Evolutionary conservation across 208 protist genomes (phyloP).

Genomic region (Leptomonas seymouri): DNA sequence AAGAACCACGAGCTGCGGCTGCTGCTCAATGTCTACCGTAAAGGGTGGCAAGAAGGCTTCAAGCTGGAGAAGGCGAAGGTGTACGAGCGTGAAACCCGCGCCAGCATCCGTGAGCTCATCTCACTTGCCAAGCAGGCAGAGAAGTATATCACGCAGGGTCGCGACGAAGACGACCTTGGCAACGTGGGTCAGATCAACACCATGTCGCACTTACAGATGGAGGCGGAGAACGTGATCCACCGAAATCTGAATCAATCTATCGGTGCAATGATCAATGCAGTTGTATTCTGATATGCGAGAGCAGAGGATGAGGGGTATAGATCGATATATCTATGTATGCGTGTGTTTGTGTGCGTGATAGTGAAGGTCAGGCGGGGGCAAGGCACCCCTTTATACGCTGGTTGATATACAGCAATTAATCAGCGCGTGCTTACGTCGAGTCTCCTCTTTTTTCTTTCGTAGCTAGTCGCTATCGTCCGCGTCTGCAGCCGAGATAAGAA

Average conservation of each 20-base stretch:
- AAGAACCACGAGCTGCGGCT: conserved; percentile 99
- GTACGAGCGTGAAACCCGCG: conserved; percentile 66
- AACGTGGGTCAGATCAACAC: conserved; percentile 86
- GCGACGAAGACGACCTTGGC: conserved; percentile 87
- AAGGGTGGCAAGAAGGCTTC: conserved; percentile 98
- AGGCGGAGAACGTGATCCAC: conserved; percentile 78
- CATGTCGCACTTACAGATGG: conserved; percentile 77
- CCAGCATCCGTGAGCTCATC: conserved; percentile 77
- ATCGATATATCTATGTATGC: no score
- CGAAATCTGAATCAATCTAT: conserved; percentile 84
- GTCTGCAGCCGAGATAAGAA: no score
- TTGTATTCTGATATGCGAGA: conserved; percentile 68
- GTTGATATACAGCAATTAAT: no score
- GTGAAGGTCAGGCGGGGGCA: no score
- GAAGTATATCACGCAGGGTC: conserved; percentile 83
- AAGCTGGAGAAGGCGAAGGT: conserved; percentile 76
- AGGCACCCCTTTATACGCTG: no score
- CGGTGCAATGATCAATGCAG: conserved; percentile 87
- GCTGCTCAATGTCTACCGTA: conserved; percentile 99
- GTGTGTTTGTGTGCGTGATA: no score
- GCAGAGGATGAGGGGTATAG: not conserved
- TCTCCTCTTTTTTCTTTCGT: no score
- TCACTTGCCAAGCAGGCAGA: conserved; percentile 75
- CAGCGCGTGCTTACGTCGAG: no score
- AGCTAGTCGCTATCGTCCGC: no score